These are phyloP conservation scores for Suillus cothurnatus DNA, from an alignment of 768 basidiomycete genomes.

Conservation along the genomic window DNA sequence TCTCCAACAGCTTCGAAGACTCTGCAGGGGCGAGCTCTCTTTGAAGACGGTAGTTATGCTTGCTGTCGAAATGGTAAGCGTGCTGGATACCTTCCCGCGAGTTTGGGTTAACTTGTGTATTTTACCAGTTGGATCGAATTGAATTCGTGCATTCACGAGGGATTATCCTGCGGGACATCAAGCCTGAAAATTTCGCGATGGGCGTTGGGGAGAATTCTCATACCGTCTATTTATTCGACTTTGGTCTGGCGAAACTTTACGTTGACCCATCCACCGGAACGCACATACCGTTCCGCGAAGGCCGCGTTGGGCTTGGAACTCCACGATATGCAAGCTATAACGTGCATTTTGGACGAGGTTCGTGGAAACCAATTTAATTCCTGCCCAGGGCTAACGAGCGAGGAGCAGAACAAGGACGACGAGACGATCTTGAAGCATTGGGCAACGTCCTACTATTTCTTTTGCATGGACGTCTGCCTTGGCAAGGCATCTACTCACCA, in stretches of 20 bases:
- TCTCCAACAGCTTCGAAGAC: too few species aligned
- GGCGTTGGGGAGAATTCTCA: slow-evolving; percentile 11
- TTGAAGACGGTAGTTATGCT: too few species aligned
- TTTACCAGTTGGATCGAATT: slow-evolving; percentile 16
- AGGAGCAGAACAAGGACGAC: slow-evolving; percentile 19
- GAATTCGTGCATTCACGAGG: slow-evolving; percentile 20
- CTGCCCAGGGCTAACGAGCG: background rate
- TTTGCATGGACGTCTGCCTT: slow-evolving; percentile 25
- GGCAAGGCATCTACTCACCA: slow-evolving; percentile 20
- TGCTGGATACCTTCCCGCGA: too few species aligned
- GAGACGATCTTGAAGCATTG: slow-evolving; percentile 28
- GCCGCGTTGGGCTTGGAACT: background rate
- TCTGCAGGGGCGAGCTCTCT: too few species aligned
- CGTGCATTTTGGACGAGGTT: slow-evolving; percentile 19
- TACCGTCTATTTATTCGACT: slow-evolving; percentile 22
- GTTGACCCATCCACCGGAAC: background rate
- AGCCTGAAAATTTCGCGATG: slow-evolving; percentile 25
- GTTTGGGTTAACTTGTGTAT: too few species aligned
- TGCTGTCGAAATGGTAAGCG: too few species aligned
- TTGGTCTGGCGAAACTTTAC: slow-evolving; percentile 19
- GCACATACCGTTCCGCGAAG: background rate
- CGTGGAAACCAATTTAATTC: background rate
- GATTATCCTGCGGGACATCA: slow-evolving; percentile 23
- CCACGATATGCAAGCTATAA: slow-evolving; percentile 8
- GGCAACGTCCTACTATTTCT: slow-evolving; percentile 23